These are phyloP conservation scores for Ogataea trehalophila DNA, from an alignment of 805 yeast species.

Conservation along the genomic window DNA sequence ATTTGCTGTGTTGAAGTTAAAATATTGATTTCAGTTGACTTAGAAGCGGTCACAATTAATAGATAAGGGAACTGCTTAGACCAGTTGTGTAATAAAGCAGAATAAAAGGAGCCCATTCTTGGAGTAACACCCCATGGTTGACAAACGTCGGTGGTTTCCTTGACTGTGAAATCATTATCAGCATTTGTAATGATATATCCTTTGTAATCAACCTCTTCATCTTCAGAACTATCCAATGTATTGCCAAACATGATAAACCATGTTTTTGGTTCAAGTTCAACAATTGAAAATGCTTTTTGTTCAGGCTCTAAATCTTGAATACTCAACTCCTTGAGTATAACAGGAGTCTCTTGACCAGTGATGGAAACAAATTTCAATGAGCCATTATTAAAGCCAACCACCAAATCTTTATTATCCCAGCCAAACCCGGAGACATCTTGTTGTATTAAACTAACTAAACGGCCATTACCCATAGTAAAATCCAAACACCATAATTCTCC, in stretches of 20 bases:
- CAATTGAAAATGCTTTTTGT: constrained; percentile 6
- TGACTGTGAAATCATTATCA: constrained; percentile 14
- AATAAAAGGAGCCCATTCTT: constrained; percentile 44
- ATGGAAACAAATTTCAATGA: background rate
- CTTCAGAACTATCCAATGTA: constrained; percentile 6
- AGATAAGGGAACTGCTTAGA: constrained; percentile 29
- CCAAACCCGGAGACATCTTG: constrained; percentile 7
- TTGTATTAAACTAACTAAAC: constrained; percentile 1
- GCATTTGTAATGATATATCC: constrained; percentile 2
- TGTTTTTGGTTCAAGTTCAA: constrained; percentile 2
- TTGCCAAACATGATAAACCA: constrained; percentile 13
- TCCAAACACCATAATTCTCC: constrained; percentile 9
- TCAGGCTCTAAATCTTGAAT: constrained; percentile 1
- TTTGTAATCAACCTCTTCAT: constrained; percentile 6
- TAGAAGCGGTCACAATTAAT: constrained; percentile 51
- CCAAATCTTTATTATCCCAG: constrained; percentile 6
- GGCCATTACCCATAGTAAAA: background rate
- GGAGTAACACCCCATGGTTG: constrained; percentile 45
- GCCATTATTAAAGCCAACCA: background rate
- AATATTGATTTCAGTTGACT: constrained; percentile 59
- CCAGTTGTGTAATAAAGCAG: constrained; percentile 38
- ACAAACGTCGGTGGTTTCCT: constrained; percentile 28
- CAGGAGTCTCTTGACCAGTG: background rate
- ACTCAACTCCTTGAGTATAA: background rate
- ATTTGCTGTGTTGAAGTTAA: constrained; percentile 35